Conservation (phyloP, 2,329 filamentous ascomycete species). For the Penicillium crustosum region DNA sequence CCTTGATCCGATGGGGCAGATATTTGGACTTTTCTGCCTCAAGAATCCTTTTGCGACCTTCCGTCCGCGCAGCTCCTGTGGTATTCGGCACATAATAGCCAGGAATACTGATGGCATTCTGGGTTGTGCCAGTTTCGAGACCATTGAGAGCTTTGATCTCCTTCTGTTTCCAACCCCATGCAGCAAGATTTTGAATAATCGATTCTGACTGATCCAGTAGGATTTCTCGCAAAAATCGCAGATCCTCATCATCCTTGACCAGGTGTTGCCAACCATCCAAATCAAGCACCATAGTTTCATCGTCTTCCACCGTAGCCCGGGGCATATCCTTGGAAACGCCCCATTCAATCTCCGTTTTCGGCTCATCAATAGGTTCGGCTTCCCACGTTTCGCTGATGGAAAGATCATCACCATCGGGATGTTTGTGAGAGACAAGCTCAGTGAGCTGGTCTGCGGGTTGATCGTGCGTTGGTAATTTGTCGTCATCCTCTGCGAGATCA, state of each 20-base stretch:
- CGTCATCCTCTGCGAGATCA: slow-evolving; percentile 1
- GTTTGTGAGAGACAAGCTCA: slow-evolving; percentile 5
- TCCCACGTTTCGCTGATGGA: slow-evolving; percentile 30
- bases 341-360: slow-evolving; percentile 57
- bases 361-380: slow-evolving; percentile 32
- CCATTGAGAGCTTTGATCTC: slow-evolving; percentile 69
- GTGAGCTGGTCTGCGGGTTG: not conserved
- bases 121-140: slow-evolving; percentile 56
- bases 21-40: slow-evolving; percentile 99
- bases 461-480: slow-evolving; percentile 6
- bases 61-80: slow-evolving; percentile 84
- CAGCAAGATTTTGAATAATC: slow-evolving; percentile 57
- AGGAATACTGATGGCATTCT: slow-evolving; percentile 55
- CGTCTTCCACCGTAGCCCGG: slow-evolving; percentile 65
- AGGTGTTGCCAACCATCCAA: slow-evolving; percentile 69
- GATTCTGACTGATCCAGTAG: slow-evolving; percentile 50
- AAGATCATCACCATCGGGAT: slow-evolving; percentile 7
- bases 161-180: slow-evolving; percentile 71
- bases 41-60: slow-evolving; percentile 91
- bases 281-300: slow-evolving; percentile 63
- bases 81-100: slow-evolving; percentile 81
- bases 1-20: slow-evolving; percentile 93
- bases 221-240: slow-evolving; percentile 56
- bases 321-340: slow-evolving; percentile 60
- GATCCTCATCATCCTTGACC: slow-evolving; percentile 68